Evolutionary conservation across 306 rosid species (phyloP), one percentile per base, ranked within the genome.

Genomic region (Datisca glomerata): DNA sequence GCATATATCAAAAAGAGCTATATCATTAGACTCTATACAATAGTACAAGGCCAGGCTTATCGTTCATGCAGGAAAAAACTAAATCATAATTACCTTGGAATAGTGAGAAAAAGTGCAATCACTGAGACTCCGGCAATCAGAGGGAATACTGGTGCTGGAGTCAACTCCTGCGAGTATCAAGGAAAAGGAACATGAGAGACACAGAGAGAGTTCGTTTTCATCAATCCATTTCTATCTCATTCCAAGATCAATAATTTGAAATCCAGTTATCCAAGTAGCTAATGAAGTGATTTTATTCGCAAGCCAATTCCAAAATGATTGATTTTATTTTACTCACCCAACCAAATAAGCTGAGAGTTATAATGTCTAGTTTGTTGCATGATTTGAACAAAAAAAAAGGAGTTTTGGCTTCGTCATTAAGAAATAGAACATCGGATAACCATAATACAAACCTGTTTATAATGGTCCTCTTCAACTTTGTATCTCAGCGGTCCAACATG

Each of bases 61-160:
- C 13, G 32, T 19, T 9, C 14, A 20, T 17, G 21, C n/a, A n/a
- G 22, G 23, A 60, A 43, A 47, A 32, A 64, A 50, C 47, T 45
- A 45, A 14, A 25, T 37, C 28, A 9, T 29, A 45, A 56, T 63
- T 72, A 91, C 98, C 86, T 75, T 9, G 98, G 98, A 41, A 91
- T 68, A 35, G 75, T 73, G 55, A 80, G 8, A 53, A 91, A 78
- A 45, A 91, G 58, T 4, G 76, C 59, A 66, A 91, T 72, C 63
- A 68, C 84, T 1, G 72, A 60, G 28, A 91, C 72, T 44, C 81
- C 98, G 1, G 60, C 71, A 37, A 91, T 63, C 28, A 91, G 96
- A 40, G 96, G 92, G 51, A 80, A 81, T 13, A 91, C 92, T 0
- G 96, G 98, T 24, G 98, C 96, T 0, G 96, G 69, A 49, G 98